Percentiles rank a stretch among this genome's conserved stretches.
Conservation (phyloP, 345 rosid genomes). For the Salix purpurea region DNA sequence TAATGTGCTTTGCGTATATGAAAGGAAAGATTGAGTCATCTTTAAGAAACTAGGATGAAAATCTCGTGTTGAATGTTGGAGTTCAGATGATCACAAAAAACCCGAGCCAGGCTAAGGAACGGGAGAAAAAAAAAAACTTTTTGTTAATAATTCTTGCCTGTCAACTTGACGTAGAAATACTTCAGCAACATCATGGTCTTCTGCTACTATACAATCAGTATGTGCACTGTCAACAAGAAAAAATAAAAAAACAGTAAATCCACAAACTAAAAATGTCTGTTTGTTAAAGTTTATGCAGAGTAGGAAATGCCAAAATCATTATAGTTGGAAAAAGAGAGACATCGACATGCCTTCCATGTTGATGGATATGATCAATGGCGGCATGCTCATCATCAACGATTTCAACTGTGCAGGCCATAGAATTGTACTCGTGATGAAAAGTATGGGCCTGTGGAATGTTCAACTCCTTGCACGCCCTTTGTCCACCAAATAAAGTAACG, state of each 20-base stretch:
- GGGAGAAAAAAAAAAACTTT: neutral
- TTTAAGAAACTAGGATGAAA: too few species aligned
- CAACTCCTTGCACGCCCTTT: slow-evolving; percentile 56
- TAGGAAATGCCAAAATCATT: neutral
- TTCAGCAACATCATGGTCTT: slow-evolving; percentile 68
- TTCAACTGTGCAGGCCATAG: slow-evolving; percentile 83
- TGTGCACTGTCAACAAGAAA: slow-evolving; percentile 63
- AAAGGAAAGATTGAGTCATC: neutral
- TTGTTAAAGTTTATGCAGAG: neutral
- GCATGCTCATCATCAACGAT: slow-evolving; percentile 76
- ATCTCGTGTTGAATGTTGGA: neutral
- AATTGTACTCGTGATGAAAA: slow-evolving; percentile 78
- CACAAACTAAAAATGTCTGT: neutral
- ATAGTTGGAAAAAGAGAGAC: neutral
- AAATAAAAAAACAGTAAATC: neutral
- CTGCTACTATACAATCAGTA: slow-evolving; percentile 87
- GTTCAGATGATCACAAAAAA: neutral
- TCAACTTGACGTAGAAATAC: slow-evolving; percentile 75
- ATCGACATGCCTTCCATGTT: slow-evolving; percentile 73
- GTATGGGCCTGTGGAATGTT: slow-evolving; percentile 54
- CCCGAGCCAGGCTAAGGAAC: neutral
- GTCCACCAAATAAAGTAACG: slow-evolving; percentile 77
- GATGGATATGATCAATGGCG: slow-evolving; percentile 84
- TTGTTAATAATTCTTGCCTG: slow-evolving; percentile 42
- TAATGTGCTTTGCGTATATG: neutral